Evolutionary conservation across 805 yeast genomes (phyloP), one percentile per base, ranked within the genome.

Genomic region (Candida caryicola): DNA sequence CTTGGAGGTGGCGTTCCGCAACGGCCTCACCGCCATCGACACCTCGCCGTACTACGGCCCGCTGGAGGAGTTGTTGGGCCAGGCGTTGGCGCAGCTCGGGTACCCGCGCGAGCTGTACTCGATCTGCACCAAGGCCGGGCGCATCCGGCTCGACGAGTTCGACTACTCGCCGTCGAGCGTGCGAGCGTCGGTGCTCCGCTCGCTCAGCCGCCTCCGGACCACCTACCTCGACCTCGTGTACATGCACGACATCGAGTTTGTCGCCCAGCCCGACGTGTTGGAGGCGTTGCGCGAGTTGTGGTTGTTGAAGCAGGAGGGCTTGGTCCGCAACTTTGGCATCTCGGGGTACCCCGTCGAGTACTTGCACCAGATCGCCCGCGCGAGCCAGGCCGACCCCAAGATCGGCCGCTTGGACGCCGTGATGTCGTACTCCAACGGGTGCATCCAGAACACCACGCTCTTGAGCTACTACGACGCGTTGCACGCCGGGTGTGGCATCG

Each of bases 21-120:
- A 69, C 17, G 96, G 96, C 0, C 66, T 87, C 43, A 74, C 71
- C 32, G 93, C 95, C 1, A 69, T 90, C 26, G 97, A 90, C 55
- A 88, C 97, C 0, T 85, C 96, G 0, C 96, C 97, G 3, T 89
- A 86, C 62, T 90, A 90, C 56, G 97, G 97, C 0, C 87, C 87
- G 0, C 85, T 95, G 4, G 98, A 90, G 54, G 69, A 62, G 14
- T 46, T 90, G 10, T 55, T 86, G 4, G 97, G 98, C 1, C 44
- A 69, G 12, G 91, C 89, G 0, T 62, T 90, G 46, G 26, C 26
- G 19, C 28, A 50, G 14, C 34, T 61, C 23, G 27, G 23, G 17
- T 59, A 70, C 50, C 70, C 79, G 0, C 71, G 98, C 42, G 81
- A 81, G 4, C 54, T 68, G 14, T 84, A 84, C 57, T 81, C 72